Evolutionary conservation across 768 basidiomycete genomes (phyloP), one percentile per base, ranked within the genome.

Genomic region (Leccinellum rugosiceps): DNA sequence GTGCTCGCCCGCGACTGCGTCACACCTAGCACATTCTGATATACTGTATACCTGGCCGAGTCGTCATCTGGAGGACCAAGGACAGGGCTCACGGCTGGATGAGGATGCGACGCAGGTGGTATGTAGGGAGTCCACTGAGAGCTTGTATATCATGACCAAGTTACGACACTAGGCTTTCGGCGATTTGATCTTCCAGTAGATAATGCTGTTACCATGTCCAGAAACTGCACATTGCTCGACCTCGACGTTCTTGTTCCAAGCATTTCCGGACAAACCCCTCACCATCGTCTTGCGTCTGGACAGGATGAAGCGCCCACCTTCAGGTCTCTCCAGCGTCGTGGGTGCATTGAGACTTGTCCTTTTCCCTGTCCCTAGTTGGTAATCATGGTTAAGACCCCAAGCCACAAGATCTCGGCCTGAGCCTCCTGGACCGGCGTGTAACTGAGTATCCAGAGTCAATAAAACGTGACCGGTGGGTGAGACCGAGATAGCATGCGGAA

Each of bases 391-490:
- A 56, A 79, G 78, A 2, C 91, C 91, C 88, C 88, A 92, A 0
- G 77, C 80, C 45, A 87, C 70, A 35, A 92, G 72, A 69, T 92
- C 91, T 51, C 83, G 79, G 2, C 87, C 85, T 2, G 67, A 68
- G 14, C 78, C 80, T 41, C 81, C 80, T 11, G 77, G 75, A 4
- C 76, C 80, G 4, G 80, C 79, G 15, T 76, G 75, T 28, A 69
- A 57, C 35, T 75, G 68, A 8, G 90, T 89, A 58, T 92, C 84
- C 46, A 96, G 74, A 9, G 88, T 83, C 45, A 87, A 77, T 26
- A 93, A 76, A 50, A 90, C 82, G 70, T 95, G 93, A 0, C 91
- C 87, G 1, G 83, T 86, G 0, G 85, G 82, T 14, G 89, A 88
- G 45, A 93, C 79, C 1, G 83, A 83, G 32, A 94, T 75, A 19